phyloP scores from a whole-genome alignment of 495 filamentous ascomycete species.

The Aspergillus indologenus region DNA sequence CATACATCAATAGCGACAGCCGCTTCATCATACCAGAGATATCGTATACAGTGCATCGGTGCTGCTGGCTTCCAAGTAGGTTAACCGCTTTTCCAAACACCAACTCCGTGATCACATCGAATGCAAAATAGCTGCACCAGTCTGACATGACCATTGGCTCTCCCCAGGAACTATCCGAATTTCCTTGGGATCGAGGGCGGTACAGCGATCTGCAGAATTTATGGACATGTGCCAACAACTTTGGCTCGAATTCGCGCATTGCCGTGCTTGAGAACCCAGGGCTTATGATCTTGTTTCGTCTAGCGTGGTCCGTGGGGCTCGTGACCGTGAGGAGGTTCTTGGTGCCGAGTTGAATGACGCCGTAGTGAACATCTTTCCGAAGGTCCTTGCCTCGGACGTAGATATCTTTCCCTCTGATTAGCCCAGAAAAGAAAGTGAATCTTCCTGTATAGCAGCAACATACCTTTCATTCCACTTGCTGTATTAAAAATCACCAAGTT shows the following conservation, averaged over 20 bases:
- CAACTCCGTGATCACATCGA: slow-evolving; percentile 17
- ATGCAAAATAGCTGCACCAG: slow-evolving; percentile 33
- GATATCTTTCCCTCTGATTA: slow-evolving; percentile 1
- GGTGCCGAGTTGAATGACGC: neutral
- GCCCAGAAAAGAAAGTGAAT: neutral
- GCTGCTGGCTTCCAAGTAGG: slow-evolving; percentile 1
- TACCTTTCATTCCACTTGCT: slow-evolving; percentile 3
- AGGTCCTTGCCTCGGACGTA: slow-evolving; percentile 5
- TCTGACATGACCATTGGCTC: slow-evolving; percentile 27
- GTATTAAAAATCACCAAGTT: slow-evolving; percentile 4
- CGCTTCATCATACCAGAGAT: slow-evolving; percentile 8
- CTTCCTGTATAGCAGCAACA: neutral
- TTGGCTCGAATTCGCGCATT: slow-evolving; percentile 4
- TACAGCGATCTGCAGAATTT: slow-evolving; percentile 6
- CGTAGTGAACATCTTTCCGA: slow-evolving; percentile 5
- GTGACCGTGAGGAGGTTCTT: slow-evolving; percentile 7
- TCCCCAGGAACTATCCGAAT: neutral
- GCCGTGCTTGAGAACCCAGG: slow-evolving; percentile 11
- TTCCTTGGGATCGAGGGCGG: neutral
- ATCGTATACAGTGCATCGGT: slow-evolving; percentile 2
- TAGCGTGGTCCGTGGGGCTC: slow-evolving; percentile 7
- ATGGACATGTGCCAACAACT: slow-evolving; percentile 7
- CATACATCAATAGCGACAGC: slow-evolving; percentile 5
- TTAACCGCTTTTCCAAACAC: slow-evolving; percentile 8
- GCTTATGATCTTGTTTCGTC: slow-evolving; percentile 8